Conservation (phyloP, 1,284 basidiomycete species). For the Coriolopsis trogii region DNA sequence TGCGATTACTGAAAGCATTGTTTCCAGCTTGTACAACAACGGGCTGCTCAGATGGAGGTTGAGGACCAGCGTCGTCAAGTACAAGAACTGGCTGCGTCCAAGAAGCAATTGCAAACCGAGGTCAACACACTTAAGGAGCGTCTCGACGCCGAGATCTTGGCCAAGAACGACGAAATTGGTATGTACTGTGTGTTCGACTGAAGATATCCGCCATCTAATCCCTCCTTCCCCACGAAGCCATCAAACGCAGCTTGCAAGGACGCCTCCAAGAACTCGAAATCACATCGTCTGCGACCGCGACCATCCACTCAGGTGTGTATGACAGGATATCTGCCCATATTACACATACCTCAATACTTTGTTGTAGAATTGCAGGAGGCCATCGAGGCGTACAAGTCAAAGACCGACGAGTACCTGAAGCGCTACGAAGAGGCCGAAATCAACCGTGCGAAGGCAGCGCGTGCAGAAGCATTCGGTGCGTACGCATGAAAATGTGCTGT, state of each 20-base stretch:
- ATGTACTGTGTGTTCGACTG: constrained; percentile 19
- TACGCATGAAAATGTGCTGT: too few species aligned
- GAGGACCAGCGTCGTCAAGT: constrained; percentile 65
- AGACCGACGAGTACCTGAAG: constrained; percentile 60
- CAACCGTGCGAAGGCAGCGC: constrained; percentile 63
- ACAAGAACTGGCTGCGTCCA: constrained; percentile 57
- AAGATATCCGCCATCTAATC: constrained; percentile 1
- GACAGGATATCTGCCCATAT: background rate
- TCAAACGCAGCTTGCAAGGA: constrained; percentile 62
- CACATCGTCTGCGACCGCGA: constrained; percentile 57
- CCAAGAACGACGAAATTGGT: constrained; percentile 66
- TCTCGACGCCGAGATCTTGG: constrained; percentile 52
- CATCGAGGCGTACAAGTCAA: constrained; percentile 66
- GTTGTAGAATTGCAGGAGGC: constrained; percentile 60
- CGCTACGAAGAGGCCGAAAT: constrained; percentile 75
- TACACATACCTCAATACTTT: background rate
- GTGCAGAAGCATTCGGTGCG: constrained; percentile 66
- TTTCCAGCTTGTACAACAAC: constrained; percentile 65
- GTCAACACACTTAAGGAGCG: constrained; percentile 56
- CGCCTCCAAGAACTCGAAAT: constrained; percentile 72
- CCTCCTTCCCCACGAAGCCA: constrained; percentile 43
- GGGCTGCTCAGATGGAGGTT: constrained; percentile 63
- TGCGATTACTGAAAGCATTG: background rate
- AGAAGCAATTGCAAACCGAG: constrained; percentile 63
- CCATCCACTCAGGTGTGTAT: constrained; percentile 58